These are phyloP conservation scores for Ustilago lituana DNA, from an alignment of 1,284 basidiomycete genomes.

Conservation along the genomic window DNA sequence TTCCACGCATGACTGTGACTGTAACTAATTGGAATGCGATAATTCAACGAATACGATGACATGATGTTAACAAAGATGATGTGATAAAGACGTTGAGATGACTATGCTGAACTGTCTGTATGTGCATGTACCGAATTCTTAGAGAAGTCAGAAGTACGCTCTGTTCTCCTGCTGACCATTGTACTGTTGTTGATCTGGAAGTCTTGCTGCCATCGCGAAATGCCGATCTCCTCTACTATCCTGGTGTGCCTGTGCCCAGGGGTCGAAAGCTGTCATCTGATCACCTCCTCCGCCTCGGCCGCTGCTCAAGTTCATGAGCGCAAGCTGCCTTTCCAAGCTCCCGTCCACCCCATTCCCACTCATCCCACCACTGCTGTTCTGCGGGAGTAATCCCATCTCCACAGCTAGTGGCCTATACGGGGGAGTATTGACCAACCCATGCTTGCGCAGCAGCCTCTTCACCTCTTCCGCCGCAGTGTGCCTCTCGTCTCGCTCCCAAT, in stretches of 20 bases:
- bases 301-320: slow-evolving; percentile 1
- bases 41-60: no score
- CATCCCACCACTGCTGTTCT: not conserved
- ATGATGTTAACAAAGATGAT: no score
- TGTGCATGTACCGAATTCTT: not conserved
- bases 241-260: no score
- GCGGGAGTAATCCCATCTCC: slow-evolving; percentile 78
- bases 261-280: slow-evolving; percentile 5
- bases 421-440: slow-evolving; percentile 60
- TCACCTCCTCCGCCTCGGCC: not conserved
- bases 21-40: no score
- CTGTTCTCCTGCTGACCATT: not conserved
- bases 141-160: not conserved
- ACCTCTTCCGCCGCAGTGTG: slow-evolving; percentile 75
- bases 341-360: not conserved
- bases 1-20: no score
- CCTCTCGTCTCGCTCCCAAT: slow-evolving; percentile 76
- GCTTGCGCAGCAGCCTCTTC: slow-evolving; percentile 46
- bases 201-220: no score
- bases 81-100: no score
- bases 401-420: slow-evolving; percentile 91
- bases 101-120: no score
- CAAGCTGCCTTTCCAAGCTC: slow-evolving; percentile 16
- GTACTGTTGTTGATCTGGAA: no score
- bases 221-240: no score